These are phyloP conservation scores for Globisporangium parvum DNA, from an alignment of 352 stramenopile species.

Conservation along the genomic window DNA sequence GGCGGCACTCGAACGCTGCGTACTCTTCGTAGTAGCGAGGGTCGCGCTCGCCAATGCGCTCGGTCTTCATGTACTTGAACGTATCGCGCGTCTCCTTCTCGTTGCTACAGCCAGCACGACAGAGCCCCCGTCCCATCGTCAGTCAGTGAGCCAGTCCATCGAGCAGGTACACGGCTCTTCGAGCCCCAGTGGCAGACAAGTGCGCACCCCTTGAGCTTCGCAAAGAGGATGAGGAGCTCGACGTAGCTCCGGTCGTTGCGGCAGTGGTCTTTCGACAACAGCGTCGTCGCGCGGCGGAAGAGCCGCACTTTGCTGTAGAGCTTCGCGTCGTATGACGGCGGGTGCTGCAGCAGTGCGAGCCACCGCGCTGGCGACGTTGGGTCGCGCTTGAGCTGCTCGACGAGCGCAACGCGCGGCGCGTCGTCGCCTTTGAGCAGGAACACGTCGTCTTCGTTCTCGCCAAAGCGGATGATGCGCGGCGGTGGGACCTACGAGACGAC, in stretches of 20 bases:
- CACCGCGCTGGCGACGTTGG: conserved; percentile 37
- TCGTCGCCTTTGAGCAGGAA: conserved; percentile 55
- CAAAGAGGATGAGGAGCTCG: conserved; percentile 58
- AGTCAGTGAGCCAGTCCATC: neutral
- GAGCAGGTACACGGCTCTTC: neutral
- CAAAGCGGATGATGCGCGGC: conserved; percentile 39
- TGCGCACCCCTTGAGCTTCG: conserved; percentile 39
- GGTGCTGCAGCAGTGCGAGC: conserved; percentile 48
- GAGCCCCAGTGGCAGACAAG: neutral
- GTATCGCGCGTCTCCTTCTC: conserved; percentile 39
- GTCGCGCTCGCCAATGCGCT: conserved; percentile 42
- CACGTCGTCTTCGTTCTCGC: conserved; percentile 50
- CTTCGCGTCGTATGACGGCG: conserved; percentile 32
- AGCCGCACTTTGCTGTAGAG: conserved; percentile 37
- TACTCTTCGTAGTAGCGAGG: conserved; percentile 56
- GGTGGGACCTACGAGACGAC: conserved; percentile 10
- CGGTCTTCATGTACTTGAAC: conserved; percentile 56
- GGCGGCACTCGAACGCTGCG: conserved; percentile 48
- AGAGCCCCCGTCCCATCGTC: neutral
- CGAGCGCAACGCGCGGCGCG: conserved; percentile 28
- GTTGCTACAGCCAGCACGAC: conserved; percentile 12
- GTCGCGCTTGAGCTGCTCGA: conserved; percentile 43
- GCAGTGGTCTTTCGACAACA: conserved; percentile 26
- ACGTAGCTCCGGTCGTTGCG: conserved; percentile 32
- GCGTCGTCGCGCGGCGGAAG: conserved; percentile 33